Conservation (phyloP, 164 flowering plant species). For the Macadamia tetraphylla region DNA sequence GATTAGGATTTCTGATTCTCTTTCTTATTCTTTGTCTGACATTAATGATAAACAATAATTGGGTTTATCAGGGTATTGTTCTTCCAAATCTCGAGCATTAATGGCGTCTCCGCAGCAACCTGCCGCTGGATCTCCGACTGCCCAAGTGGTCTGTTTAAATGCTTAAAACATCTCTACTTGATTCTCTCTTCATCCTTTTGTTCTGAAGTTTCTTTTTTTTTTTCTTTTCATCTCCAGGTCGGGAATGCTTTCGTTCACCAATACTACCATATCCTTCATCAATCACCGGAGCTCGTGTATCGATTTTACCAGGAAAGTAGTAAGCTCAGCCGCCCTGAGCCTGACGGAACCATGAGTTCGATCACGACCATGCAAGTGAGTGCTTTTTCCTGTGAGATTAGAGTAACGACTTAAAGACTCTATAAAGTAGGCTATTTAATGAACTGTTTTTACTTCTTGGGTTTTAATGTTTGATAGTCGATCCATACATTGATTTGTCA, state of each 20-base stretch:
- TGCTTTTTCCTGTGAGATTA: background rate
- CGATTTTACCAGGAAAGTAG: slow-evolving; percentile 75
- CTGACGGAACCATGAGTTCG: slow-evolving; percentile 45
- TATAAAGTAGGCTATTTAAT: too few relatives aligned
- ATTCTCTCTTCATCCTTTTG: background rate
- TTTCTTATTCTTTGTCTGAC: too few relatives aligned
- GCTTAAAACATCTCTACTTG: background rate
- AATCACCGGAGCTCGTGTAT: slow-evolving; percentile 55
- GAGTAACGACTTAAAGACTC: too few relatives aligned
- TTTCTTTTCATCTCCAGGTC: slow-evolving; percentile 31
- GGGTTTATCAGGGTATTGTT: too few relatives aligned
- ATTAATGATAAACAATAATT: too few relatives aligned
- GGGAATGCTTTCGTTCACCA: slow-evolving; percentile 75
- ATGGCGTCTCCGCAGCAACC: slow-evolving; percentile 40
- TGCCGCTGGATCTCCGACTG: slow-evolving; percentile 28
- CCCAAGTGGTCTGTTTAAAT: slow-evolving; percentile 36
- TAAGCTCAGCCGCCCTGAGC: slow-evolving; percentile 60
- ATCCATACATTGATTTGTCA: too few relatives aligned
- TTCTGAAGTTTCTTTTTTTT: background rate
- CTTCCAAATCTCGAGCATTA: background rate
- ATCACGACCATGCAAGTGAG: slow-evolving; percentile 63
- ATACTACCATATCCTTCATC: slow-evolving; percentile 65
- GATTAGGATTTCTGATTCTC: too few relatives aligned
- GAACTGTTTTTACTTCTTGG: too few relatives aligned
- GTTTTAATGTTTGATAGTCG: too few relatives aligned